A percentile compares a stretch with the other conserved stretches of the same genome.
Evolutionary conservation across 2,329 filamentous ascomycete species (phyloP).

Genomic region (Fusarium multiceps): DNA sequence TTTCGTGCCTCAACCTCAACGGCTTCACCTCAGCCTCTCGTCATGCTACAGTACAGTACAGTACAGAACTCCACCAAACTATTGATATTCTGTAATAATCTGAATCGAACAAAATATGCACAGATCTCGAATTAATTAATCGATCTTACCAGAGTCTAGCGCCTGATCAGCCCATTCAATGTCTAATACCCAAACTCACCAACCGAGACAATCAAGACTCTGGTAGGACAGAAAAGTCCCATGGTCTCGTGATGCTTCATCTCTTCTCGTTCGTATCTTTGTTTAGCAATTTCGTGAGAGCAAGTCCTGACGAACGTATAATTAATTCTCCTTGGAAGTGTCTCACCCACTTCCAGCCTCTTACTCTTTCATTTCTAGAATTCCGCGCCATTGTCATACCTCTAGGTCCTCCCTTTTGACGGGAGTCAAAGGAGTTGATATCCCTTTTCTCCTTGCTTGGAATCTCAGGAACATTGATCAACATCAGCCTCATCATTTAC

Average conservation of each 20-base stretch:
- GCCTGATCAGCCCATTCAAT: constrained; percentile 19
- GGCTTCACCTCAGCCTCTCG: constrained; percentile 4
- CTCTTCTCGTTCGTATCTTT: constrained; percentile 31
- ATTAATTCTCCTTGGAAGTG: constrained; percentile 21
- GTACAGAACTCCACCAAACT: constrained; percentile 21
- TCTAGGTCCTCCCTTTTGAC: constrained; percentile 28
- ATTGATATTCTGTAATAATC: constrained; percentile 19
- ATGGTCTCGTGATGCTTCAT: constrained; percentile 14
- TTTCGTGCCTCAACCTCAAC: constrained; percentile 11
- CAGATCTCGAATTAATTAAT: not conserved
- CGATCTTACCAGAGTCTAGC: constrained; percentile 30
- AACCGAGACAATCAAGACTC: constrained; percentile 29
- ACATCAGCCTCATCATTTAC: constrained; percentile 15
- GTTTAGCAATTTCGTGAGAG: constrained; percentile 4
- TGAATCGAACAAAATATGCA: constrained; percentile 5
- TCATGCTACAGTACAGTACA: constrained; percentile 4
- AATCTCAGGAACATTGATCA: constrained; percentile 14
- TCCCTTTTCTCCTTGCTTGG: constrained; percentile 28
- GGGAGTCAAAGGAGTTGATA: constrained; percentile 12
- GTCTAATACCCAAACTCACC: constrained; percentile 14
- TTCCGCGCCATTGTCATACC: constrained; percentile 35
- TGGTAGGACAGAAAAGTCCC: constrained; percentile 7
- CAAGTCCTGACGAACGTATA: constrained; percentile 8
- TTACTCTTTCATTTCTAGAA: constrained; percentile 33
- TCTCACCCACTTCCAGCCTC: constrained; percentile 33